A percentile compares a stretch with the other conserved stretches of the same genome.
These are phyloP conservation scores for Dioscorea zingiberensis DNA, from an alignment of 106 monocot species.

Conservation along the genomic window DNA sequence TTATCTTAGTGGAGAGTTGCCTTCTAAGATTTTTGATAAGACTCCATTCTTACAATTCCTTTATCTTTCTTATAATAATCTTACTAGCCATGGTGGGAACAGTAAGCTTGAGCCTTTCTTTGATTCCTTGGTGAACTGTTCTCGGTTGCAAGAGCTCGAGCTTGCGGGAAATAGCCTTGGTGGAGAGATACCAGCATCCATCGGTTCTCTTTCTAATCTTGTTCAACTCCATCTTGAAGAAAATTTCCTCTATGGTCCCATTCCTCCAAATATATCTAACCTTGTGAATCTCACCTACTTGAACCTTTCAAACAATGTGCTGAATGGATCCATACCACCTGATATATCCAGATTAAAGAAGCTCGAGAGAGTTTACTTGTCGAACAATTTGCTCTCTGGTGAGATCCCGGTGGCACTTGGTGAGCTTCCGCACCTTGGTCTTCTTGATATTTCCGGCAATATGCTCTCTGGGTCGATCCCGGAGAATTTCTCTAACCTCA, in stretches of 20 bases:
- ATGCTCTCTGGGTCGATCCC: conserved; percentile 57
- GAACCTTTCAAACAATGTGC: conserved; percentile 60
- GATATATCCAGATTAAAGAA: conserved; percentile 41
- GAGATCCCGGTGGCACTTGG: conserved; percentile 61
- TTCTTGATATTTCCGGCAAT: conserved; percentile 65
- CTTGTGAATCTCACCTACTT: conserved; percentile 80
- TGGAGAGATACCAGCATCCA: conserved; percentile 36
- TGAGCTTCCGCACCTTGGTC: conserved; percentile 37
- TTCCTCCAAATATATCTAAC: conserved; percentile 62
- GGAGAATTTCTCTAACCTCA: conserved; percentile 40
- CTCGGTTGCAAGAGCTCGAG: conserved; percentile 52
- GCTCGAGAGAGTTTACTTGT: conserved; percentile 51
- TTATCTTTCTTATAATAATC: conserved; percentile 61
- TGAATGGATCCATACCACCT: conserved; percentile 71
- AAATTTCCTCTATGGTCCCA: conserved; percentile 52
- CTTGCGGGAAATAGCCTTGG: conserved; percentile 54
- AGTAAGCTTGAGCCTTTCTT: conserved; percentile 48
- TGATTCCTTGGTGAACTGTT: conserved; percentile 48
- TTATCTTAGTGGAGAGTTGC: conserved; percentile 44
- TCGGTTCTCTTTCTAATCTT: conserved; percentile 54
- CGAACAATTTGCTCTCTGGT: conserved; percentile 58
- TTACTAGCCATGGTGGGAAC: conserved; percentile 22
- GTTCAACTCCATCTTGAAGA: conserved; percentile 63
- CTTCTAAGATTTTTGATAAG: conserved; percentile 36
- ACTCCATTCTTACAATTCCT: conserved; percentile 40